Conservation (phyloP, 1,139 yeast genomes). For the Taiozyma sp. region DNA sequence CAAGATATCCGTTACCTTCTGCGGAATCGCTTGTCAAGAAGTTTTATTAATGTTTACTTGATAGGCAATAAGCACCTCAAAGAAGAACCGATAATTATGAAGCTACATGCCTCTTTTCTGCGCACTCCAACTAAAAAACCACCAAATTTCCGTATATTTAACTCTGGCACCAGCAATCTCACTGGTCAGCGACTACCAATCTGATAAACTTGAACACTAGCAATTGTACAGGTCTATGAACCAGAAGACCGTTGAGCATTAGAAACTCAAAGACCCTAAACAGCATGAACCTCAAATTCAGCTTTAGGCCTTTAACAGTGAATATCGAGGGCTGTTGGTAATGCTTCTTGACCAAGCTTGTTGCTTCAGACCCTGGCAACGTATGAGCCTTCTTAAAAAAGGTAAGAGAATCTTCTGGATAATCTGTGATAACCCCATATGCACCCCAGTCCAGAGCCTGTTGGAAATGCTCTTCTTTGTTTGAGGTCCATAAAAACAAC, state of each 20-base stretch:
- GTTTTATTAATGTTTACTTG: too few relatives aligned
- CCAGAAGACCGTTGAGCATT: constrained; percentile 8
- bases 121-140: neutral
- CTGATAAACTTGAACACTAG: constrained; percentile 1
- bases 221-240: constrained; percentile 9
- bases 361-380: neutral
- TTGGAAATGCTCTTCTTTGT: constrained; percentile 27
- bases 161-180: neutral
- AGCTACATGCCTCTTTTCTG: neutral
- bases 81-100: too few relatives aligned
- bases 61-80: too few relatives aligned
- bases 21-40: too few relatives aligned
- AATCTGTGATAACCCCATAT: constrained; percentile 21
- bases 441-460: constrained; percentile 10
- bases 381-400: constrained; percentile 3
- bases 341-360: neutral
- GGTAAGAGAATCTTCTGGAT: constrained; percentile 10
- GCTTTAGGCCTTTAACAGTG: constrained; percentile 4
- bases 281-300: constrained; percentile 5
- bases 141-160: neutral
- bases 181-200: neutral
- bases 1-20: too few relatives aligned
- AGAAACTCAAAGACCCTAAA: constrained; percentile 19
- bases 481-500: constrained; percentile 82
- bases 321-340: constrained; percentile 6